Evolutionary conservation across 805 yeast species (phyloP).

Genomic region (Ogataea nakhonphanomensis): DNA sequence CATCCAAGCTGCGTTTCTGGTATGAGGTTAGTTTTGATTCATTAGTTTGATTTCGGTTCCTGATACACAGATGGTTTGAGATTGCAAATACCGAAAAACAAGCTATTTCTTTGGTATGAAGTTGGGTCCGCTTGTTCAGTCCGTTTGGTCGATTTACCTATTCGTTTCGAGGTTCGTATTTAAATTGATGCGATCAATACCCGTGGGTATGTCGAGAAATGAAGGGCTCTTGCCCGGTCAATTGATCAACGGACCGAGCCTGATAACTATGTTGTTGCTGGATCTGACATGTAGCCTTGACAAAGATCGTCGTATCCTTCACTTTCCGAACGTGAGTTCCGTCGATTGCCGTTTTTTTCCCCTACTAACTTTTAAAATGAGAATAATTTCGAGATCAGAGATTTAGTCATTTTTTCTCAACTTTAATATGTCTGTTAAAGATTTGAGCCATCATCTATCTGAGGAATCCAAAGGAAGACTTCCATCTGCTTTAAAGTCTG

Average conservation of each 20-base stretch:
- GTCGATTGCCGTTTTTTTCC: slow-evolving; percentile 1
- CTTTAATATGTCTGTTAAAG: slow-evolving; percentile 46
- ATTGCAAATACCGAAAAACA: slow-evolving; percentile 3
- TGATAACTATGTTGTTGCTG: too few species aligned
- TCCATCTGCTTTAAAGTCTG: slow-evolving; percentile 78
- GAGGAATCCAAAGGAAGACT: slow-evolving; percentile 73
- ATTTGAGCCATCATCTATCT: slow-evolving; percentile 71
- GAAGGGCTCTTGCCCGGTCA: not conserved
- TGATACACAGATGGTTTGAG: not conserved
- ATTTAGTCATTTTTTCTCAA: slow-evolving; percentile 2
- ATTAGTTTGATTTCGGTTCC: slow-evolving; percentile 9
- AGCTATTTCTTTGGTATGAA: slow-evolving; percentile 13
- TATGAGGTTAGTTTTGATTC: not conserved
- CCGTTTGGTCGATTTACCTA: too few species aligned
- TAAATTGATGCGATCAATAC: slow-evolving; percentile 17
- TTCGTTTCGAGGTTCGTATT: slow-evolving; percentile 5
- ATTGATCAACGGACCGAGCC: too few species aligned
- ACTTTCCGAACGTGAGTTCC: slow-evolving; percentile 6
- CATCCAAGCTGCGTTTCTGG: not conserved
- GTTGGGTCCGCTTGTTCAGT: too few species aligned
- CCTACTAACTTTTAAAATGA: not conserved
- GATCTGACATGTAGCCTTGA: not conserved
- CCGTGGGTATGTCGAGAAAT: slow-evolving; percentile 15
- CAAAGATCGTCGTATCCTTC: slow-evolving; percentile 9
- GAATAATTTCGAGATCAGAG: not conserved